A percentile compares a stretch with the other conserved stretches of the same genome.
Evolutionary conservation across 1,284 basidiomycete genomes (phyloP).

Genomic region (Taiwanofungus camphoratus): DNA sequence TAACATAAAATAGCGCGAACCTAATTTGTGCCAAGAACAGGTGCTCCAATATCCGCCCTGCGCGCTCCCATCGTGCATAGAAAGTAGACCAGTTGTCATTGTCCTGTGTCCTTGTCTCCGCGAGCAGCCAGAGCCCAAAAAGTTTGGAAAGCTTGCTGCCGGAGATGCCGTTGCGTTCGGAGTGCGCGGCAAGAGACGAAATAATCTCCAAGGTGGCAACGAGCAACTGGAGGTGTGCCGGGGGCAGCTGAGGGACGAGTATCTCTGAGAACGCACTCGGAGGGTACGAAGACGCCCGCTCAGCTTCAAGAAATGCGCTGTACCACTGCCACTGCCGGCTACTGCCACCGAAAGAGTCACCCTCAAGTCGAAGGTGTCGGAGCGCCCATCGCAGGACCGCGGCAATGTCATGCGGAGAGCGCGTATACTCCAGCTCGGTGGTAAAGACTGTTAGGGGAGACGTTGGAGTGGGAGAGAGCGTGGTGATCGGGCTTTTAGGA

Average conservation of each 20-base stretch:
- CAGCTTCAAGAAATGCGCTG: constrained; percentile 48
- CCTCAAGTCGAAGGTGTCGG: constrained; percentile 60
- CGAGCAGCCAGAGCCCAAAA: constrained; percentile 67
- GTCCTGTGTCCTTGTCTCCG: constrained; percentile 36
- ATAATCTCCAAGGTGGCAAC: constrained; percentile 52
- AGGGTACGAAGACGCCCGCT: constrained; percentile 52
- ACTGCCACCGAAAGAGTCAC: constrained; percentile 42
- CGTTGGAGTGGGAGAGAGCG: constrained; percentile 43
- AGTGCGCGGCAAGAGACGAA: constrained; percentile 61
- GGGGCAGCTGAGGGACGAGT: constrained; percentile 51
- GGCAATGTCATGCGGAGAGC: constrained; percentile 68
- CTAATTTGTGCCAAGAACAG: constrained; percentile 64
- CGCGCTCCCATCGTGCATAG: constrained; percentile 66
- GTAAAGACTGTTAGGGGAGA: constrained; percentile 47
- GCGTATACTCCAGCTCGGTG: constrained; percentile 55
- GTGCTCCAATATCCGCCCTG: constrained; percentile 67
- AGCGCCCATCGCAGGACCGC: constrained; percentile 75
- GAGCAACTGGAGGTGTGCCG: constrained; percentile 52
- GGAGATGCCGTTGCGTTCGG: constrained; percentile 63
- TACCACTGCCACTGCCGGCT: constrained; percentile 53
- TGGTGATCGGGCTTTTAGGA: constrained; percentile 36
- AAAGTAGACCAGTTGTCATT: constrained; percentile 56
- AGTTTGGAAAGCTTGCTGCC: constrained; percentile 69
- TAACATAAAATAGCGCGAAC: constrained; percentile 31
- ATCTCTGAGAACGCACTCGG: constrained; percentile 52